These are phyloP conservation scores for Boletus barrowsii DNA, from an alignment of 768 basidiomycete genomes.

Conservation along the genomic window DNA sequence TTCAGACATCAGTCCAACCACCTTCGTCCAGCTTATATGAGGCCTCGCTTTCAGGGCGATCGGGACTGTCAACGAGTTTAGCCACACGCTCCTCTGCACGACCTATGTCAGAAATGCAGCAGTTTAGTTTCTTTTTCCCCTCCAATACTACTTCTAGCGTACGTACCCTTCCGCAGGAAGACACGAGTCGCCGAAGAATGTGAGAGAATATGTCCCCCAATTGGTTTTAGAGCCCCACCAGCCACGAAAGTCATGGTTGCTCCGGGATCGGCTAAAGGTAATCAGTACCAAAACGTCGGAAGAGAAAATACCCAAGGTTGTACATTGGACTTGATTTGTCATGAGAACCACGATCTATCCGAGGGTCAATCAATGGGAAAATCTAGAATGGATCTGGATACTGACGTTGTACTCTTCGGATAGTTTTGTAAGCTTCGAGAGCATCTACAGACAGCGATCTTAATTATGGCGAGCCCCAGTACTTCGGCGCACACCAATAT, in stretches of 20 bases:
- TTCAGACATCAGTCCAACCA: slow-evolving; percentile 82
- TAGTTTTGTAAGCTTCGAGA: slow-evolving; percentile 86
- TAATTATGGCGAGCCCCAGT: background rate
- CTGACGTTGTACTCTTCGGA: slow-evolving; percentile 87
- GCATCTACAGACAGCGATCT: slow-evolving; percentile 52
- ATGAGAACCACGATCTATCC: slow-evolving; percentile 76
- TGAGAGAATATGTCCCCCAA: slow-evolving; percentile 86
- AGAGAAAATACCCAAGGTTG: background rate
- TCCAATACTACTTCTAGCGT: background rate
- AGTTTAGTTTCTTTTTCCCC: background rate
- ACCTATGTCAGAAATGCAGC: slow-evolving; percentile 41
- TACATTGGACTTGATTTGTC: slow-evolving; percentile 92
- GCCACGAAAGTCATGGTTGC: slow-evolving; percentile 95
- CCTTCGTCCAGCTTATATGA: slow-evolving; percentile 91
- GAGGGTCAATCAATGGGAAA: slow-evolving; percentile 7
- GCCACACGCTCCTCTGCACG: slow-evolving; percentile 90
- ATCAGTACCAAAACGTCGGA: slow-evolving; percentile 2
- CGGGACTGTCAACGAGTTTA: slow-evolving; percentile 86
- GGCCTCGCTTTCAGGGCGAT: slow-evolving; percentile 86
- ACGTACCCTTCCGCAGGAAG: slow-evolving; percentile 80
- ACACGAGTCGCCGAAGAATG: slow-evolving; percentile 85
- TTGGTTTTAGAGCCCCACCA: slow-evolving; percentile 87
- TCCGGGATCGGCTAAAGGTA: slow-evolving; percentile 77
- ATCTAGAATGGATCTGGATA: background rate
- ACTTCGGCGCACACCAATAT: background rate